phyloP scores from a whole-genome alignment of 371 early-diverging fungal genomes.

The Mortierella sp. region DNA sequence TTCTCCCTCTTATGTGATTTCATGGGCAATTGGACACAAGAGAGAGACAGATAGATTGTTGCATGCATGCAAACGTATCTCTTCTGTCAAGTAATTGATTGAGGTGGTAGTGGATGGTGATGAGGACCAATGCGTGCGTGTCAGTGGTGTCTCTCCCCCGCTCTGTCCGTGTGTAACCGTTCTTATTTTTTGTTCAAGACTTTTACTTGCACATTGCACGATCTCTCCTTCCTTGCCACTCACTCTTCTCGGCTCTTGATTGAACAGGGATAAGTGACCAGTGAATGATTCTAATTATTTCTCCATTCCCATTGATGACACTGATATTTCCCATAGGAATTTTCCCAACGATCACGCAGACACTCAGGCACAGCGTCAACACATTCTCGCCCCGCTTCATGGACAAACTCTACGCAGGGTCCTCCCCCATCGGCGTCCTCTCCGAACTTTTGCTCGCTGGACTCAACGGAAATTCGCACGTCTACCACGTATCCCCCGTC shows the following conservation, averaged over 20 bases:
- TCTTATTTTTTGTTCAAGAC: too few relatives aligned
- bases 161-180: not conserved
- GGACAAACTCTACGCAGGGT: conserved; percentile 90
- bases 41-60: not conserved
- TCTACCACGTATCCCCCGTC: conserved; percentile 85
- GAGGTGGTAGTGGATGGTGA: too few relatives aligned
- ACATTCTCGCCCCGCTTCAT: conserved; percentile 86
- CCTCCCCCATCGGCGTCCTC: conserved; percentile 85
- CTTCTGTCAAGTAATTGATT: not conserved
- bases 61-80: not conserved
- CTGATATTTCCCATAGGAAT: conserved; percentile 50
- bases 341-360: conserved; percentile 67
- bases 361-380: conserved; percentile 71
- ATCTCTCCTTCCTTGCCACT: not conserved
- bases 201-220: not conserved
- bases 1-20: not conserved
- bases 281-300: not conserved
- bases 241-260: not conserved
- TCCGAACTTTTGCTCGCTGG: conserved; percentile 81
- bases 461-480: conserved; percentile 88
- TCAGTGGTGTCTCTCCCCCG: too few relatives aligned
- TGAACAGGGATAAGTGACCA: not conserved
- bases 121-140: too few relatives aligned
- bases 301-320: not conserved
- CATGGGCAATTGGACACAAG: not conserved